phyloP scores from a whole-genome alignment of 2,329 filamentous ascomycete species.

The Huntiella omanensis region DNA sequence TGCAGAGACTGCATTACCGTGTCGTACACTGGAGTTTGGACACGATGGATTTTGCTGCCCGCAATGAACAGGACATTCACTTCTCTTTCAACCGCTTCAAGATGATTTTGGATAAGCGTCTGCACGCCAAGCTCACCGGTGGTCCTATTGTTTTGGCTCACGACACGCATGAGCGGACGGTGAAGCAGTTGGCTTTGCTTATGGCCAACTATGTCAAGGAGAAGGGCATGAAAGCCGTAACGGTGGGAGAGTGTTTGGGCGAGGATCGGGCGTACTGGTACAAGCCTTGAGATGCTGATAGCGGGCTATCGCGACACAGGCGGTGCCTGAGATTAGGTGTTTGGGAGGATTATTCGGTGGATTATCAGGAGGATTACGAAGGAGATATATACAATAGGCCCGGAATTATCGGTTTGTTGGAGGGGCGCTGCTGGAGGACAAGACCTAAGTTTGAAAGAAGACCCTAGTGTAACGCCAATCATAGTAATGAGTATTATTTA shows the following conservation, averaged over 20 bases:
- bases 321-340: no score
- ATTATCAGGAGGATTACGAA: no score
- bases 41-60: slow-evolving; percentile 40
- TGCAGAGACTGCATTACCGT: slow-evolving; percentile 31
- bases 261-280: slow-evolving; percentile 37
- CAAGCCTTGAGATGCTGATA: slow-evolving; percentile 8
- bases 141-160: slow-evolving; percentile 33
- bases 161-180: slow-evolving; percentile 31
- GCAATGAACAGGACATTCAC: slow-evolving; percentile 28
- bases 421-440: no score
- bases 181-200: slow-evolving; percentile 19
- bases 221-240: slow-evolving; percentile 12
- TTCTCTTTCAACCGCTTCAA: slow-evolving; percentile 23
- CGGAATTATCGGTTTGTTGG: no score
- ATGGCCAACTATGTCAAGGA: slow-evolving; percentile 9
- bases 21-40: slow-evolving; percentile 38
- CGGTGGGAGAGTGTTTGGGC: slow-evolving; percentile 29
- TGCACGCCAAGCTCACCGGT: slow-evolving; percentile 13
- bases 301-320: no score
- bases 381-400: no score
- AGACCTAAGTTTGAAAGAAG: no score
- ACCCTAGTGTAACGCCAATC: no score
- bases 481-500: no score
- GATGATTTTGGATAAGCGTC: slow-evolving; percentile 1
- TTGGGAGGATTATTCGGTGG: no score